These are phyloP conservation scores for Colletotrichum gigasporum DNA, from an alignment of 2,329 filamentous ascomycete species.

Conservation along the genomic window DNA sequence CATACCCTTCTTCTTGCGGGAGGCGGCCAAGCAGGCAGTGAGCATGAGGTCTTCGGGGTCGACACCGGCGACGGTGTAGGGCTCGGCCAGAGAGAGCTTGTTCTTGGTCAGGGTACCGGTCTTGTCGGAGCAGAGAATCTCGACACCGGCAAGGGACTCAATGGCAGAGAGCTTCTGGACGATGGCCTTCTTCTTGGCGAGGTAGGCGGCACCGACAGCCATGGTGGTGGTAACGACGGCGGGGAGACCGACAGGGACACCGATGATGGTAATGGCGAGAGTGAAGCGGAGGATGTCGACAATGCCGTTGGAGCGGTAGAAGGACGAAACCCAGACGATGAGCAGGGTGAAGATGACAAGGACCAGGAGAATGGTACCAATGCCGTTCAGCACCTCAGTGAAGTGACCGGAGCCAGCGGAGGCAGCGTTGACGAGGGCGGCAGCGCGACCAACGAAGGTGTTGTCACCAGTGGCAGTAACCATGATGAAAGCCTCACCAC, in stretches of 20 bases:
- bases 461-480: conserved; percentile 87
- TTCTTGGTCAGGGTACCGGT: conserved; percentile 94
- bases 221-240: conserved; percentile 95
- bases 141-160: conserved; percentile 89
- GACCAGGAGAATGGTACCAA: conserved; percentile 81
- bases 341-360: conserved; percentile 84
- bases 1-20: conserved; percentile 94
- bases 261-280: conserved; percentile 88
- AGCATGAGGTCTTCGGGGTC: conserved; percentile 91
- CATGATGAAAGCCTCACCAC: conserved; percentile 85
- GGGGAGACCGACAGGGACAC: conserved; percentile 92
- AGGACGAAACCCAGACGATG: conserved; percentile 85
- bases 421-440: conserved; percentile 84
- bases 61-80: conserved; percentile 83
- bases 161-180: conserved; percentile 94
- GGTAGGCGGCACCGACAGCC: conserved; percentile 91
- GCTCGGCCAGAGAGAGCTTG: conserved; percentile 88
- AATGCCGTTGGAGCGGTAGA: conserved; percentile 87
- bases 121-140: conserved; percentile 95
- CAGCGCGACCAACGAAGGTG: conserved; percentile 89
- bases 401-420: conserved; percentile 83
- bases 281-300: conserved; percentile 85
- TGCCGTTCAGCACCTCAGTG: conserved; percentile 89
- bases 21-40: conserved; percentile 88
- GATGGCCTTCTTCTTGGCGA: conserved; percentile 92